phyloP scores from a whole-genome alignment of 2,329 filamentous ascomycete species.

The Emericellopsis cladophorae region DNA sequence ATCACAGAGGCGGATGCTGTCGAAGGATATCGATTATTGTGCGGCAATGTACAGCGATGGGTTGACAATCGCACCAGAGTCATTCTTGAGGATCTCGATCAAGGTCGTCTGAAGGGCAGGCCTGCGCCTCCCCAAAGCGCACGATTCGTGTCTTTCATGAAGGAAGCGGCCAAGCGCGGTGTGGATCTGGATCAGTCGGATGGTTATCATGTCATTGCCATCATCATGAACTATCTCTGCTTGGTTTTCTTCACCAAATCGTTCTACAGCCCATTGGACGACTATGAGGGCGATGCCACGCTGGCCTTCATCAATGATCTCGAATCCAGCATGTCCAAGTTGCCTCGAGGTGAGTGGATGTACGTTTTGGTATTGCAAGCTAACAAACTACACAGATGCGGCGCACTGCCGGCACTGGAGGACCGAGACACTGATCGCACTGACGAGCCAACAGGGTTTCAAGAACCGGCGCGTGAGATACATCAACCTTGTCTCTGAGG shows the following conservation, averaged over 20 bases:
- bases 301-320: slow-evolving; percentile 19
- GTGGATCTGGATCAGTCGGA: slow-evolving; percentile 16
- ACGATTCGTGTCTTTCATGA: slow-evolving; percentile 18
- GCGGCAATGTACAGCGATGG: slow-evolving; percentile 21
- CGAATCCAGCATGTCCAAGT: slow-evolving; percentile 17
- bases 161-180: slow-evolving; percentile 19
- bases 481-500: slow-evolving; percentile 16
- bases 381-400: slow-evolving; percentile 10
- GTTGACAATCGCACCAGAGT: slow-evolving; percentile 18
- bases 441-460: slow-evolving; percentile 18
- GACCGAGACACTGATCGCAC: slow-evolving; percentile 20
- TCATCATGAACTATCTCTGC: slow-evolving; percentile 24
- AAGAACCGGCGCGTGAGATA: slow-evolving; percentile 14
- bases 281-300: slow-evolving; percentile 15
- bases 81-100: slow-evolving; percentile 17
- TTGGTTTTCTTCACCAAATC: slow-evolving; percentile 19
- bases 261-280: slow-evolving; percentile 22
- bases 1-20: slow-evolving; percentile 21
- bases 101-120: slow-evolving; percentile 11
- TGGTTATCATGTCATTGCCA: slow-evolving; percentile 20
- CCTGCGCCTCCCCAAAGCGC: slow-evolving; percentile 12
- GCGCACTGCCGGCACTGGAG: slow-evolving; percentile 22
- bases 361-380: not conserved
- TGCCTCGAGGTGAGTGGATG: slow-evolving; percentile 16
- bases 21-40: slow-evolving; percentile 18